phyloP scores from a whole-genome alignment of 2,329 filamentous ascomycete species.

The Botrytis paeoniae region DNA sequence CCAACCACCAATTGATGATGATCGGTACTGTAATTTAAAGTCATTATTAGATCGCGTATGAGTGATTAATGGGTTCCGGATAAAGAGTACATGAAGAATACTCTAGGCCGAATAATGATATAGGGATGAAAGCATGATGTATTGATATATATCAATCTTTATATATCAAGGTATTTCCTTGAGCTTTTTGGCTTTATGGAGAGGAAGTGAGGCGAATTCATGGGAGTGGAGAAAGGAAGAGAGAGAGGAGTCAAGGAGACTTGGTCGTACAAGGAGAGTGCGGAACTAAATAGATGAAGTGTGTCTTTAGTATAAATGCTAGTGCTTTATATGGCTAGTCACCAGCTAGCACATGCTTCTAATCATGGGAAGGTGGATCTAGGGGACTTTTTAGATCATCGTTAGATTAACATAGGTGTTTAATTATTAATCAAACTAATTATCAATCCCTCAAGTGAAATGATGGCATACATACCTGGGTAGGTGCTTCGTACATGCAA shows the following conservation, averaged over 20 bases:
- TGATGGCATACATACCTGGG: background rate
- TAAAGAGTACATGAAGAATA: background rate
- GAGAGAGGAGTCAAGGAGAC: background rate
- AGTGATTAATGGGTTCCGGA: background rate
- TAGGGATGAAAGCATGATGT: background rate
- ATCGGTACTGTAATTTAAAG: constrained; percentile 6
- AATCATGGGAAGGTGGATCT: background rate
- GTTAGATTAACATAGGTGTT: background rate
- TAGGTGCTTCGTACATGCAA: background rate
- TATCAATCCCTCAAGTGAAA: background rate
- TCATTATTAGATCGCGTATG: background rate
- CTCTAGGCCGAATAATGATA: background rate
- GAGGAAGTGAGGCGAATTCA: background rate
- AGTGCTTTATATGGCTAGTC: background rate
- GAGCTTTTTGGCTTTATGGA: background rate
- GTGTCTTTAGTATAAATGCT: background rate
- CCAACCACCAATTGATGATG: background rate
- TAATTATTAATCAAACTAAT: background rate
- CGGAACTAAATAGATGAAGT: background rate
- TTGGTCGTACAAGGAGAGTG: background rate
- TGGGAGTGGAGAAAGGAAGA: background rate
- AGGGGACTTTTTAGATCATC: background rate
- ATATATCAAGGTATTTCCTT: background rate
- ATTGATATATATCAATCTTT: background rate
- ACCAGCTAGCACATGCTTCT: background rate